Conservation (phyloP, 805 yeast genomes). For the Scheffersomyces amazonensis region DNA sequence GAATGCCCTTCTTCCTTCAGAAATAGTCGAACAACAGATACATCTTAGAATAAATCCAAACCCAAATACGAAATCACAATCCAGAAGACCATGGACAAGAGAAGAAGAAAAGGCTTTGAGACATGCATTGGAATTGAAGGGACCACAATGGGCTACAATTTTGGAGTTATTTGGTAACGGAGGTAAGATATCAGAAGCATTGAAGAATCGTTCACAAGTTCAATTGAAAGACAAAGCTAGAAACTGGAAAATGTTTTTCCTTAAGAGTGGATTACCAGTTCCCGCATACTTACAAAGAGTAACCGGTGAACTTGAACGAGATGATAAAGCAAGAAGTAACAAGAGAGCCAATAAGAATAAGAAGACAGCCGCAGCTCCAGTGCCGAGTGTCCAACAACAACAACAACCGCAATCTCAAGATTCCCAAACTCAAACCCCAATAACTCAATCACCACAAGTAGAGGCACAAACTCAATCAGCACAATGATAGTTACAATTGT, state of each 20-base stretch:
- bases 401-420: slow-evolving; percentile 1
- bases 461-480: too few relatives aligned
- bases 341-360: slow-evolving; percentile 23
- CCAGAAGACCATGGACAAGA: slow-evolving; percentile 76
- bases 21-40: slow-evolving; percentile 41
- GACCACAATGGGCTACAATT: slow-evolving; percentile 93
- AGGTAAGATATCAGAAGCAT: slow-evolving; percentile 76
- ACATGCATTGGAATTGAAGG: slow-evolving; percentile 76
- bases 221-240: slow-evolving; percentile 96
- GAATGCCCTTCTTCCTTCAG: slow-evolving; percentile 38
- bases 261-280: slow-evolving; percentile 70
- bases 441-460: too few relatives aligned
- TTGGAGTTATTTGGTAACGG: slow-evolving; percentile 92
- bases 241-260: slow-evolving; percentile 86
- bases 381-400: slow-evolving; percentile 18
- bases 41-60: slow-evolving; percentile 35
- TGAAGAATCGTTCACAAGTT: slow-evolving; percentile 85
- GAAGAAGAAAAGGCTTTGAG: slow-evolving; percentile 85
- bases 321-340: slow-evolving; percentile 39
- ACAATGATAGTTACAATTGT: too few relatives aligned
- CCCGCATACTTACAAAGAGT: slow-evolving; percentile 81
- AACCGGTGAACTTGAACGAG: slow-evolving; percentile 77
- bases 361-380: slow-evolving; percentile 41
- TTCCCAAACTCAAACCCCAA: slow-evolving; percentile 1
- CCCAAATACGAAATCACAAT: slow-evolving; percentile 22